Conservation (phyloP, 2,329 filamentous ascomycete genomes). For the Rugonectria rugulosa region DNA sequence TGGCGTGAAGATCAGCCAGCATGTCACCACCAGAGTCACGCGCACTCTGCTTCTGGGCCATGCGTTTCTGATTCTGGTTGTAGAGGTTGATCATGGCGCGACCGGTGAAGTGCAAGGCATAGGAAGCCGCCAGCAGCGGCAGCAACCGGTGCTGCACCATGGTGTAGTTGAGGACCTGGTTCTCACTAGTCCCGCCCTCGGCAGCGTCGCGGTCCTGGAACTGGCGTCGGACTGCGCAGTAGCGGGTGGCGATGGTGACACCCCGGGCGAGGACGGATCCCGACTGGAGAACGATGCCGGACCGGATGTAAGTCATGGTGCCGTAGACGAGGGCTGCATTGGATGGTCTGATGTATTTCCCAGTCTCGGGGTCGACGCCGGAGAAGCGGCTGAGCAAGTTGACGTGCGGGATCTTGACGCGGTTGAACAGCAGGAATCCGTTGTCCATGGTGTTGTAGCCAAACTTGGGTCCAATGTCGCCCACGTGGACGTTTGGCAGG, state of each 20-base stretch:
- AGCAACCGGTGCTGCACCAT: constrained; percentile 80
- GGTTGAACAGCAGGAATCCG: constrained; percentile 79
- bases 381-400: constrained; percentile 79
- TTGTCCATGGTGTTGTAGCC: constrained; percentile 86
- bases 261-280: constrained; percentile 76
- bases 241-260: constrained; percentile 80
- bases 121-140: constrained; percentile 76
- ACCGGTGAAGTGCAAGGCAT: constrained; percentile 81
- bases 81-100: constrained; percentile 79
- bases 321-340: constrained; percentile 76
- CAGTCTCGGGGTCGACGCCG: constrained; percentile 70
- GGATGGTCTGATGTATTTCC: constrained; percentile 72
- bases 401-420: constrained; percentile 74
- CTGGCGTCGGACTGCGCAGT: constrained; percentile 77
- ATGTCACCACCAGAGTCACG: constrained; percentile 67
- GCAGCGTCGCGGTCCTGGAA: constrained; percentile 78
- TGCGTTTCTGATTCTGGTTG: constrained; percentile 74
- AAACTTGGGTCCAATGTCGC: constrained; percentile 83
- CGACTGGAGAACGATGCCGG: constrained; percentile 76
- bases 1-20: constrained; percentile 77
- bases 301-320: constrained; percentile 78
- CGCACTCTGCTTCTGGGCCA: constrained; percentile 55
- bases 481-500: constrained; percentile 74
- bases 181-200: constrained; percentile 66
- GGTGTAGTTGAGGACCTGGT: constrained; percentile 80